Evolutionary conservation across 2,329 filamentous ascomycete species (phyloP), one percentile per base, ranked within the genome.

Genomic region (Cadophora gregata): DNA sequence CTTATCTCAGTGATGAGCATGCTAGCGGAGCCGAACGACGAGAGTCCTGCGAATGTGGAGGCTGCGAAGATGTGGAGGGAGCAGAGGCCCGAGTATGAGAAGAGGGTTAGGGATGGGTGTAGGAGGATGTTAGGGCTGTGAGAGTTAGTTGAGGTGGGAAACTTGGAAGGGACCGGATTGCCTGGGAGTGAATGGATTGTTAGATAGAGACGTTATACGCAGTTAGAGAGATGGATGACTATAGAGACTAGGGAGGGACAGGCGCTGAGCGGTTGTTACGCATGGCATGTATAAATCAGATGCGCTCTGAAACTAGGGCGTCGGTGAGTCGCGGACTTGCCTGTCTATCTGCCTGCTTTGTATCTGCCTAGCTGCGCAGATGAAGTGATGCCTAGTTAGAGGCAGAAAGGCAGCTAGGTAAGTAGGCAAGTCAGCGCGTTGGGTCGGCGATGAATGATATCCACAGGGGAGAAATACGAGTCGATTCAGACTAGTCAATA

Each of bases 1-100:
- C 84, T 98, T 73, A 93, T 98, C 66, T 93, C 90, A 58, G 95
- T 98, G 68, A 98, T 98, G 91, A 97, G 93, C 80, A 98, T 98
- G 94, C 87, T 98, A 55, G 94, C 94, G 0, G 94, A 97, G 81
- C 94, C 95, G 67, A 98, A 98, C 79, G 95, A 98, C 77, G 95
- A 98, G 85, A 96, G 91, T 71, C 95, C 95, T 0, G 95, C 95
- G 66, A 98, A 98, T 77, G 92, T 98, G 50, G 95, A 98, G 81
- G 95, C 95, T 0, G 95, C 94, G 66, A 93, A 96, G 82, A 93
- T 97, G 91, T 98, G 95, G 94, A 86, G 95, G 69, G 94, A 97
- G 75, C 84, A 90, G 69, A 86, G 93, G 71, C 77, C 81, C 24
- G 92, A 96, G 78, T 99, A 97, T 81, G 94, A 97, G 81, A 86